These are phyloP conservation scores for Lichina pygmaea DNA, from an alignment of 495 filamentous ascomycete genomes.

Conservation along the genomic window DNA sequence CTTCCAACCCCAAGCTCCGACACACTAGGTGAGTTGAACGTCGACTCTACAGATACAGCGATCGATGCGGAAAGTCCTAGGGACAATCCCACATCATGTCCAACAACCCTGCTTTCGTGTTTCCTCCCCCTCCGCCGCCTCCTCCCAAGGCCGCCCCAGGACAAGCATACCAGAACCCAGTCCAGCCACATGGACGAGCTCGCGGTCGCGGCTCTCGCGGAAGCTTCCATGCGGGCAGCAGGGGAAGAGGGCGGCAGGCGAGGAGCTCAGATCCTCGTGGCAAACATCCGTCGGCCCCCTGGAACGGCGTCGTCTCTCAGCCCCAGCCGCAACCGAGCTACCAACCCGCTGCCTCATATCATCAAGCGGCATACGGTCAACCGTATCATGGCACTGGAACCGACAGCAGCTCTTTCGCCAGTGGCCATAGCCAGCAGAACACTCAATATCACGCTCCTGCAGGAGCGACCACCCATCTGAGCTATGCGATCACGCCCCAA, in stretches of 20 bases:
- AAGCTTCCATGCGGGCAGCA: conserved; percentile 11
- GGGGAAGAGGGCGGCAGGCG: conserved; percentile 24
- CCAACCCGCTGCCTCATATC: too few relatives aligned
- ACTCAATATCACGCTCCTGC: too few relatives aligned
- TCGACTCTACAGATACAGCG: too few relatives aligned
- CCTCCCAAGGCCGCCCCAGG: conserved; percentile 15
- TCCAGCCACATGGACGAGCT: conserved; percentile 5
- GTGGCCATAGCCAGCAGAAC: too few relatives aligned
- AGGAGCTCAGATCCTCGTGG: conserved; percentile 20
- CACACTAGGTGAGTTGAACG: too few relatives aligned
- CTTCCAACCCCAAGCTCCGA: too few relatives aligned
- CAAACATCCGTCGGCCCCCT: neutral
- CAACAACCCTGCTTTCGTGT: conserved; percentile 13
- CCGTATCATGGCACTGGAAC: too few relatives aligned
- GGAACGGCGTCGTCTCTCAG: neutral
- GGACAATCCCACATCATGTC: neutral
- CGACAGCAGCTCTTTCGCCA: too few relatives aligned
- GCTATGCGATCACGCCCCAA: too few relatives aligned
- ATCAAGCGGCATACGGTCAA: too few relatives aligned
- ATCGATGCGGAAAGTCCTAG: neutral
- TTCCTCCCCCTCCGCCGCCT: conserved; percentile 24
- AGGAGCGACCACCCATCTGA: too few relatives aligned
- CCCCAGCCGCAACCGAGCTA: too few relatives aligned
- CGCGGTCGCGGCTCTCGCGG: neutral
- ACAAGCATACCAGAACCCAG: conserved; percentile 3